These are phyloP conservation scores for Ulvella scutata DNA, from an alignment of 139 green algal genomes.

Conservation along the genomic window DNA sequence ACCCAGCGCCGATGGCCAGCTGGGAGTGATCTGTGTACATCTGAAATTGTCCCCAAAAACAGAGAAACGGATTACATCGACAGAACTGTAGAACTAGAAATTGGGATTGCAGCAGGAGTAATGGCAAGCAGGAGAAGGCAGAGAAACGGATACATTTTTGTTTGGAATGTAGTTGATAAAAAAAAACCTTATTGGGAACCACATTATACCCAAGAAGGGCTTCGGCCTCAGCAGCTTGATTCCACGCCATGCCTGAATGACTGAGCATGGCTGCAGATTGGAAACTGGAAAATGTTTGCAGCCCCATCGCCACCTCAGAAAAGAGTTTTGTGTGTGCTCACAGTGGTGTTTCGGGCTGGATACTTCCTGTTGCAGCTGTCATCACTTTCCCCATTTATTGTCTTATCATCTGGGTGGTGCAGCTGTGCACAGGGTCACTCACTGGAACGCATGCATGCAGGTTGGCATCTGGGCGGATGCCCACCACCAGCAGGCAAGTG, in stretches of 20 bases:
- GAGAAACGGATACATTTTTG: too few relatives aligned
- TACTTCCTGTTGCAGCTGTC: background rate
- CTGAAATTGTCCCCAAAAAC: background rate
- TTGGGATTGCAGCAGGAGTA: too few relatives aligned
- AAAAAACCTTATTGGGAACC: too few relatives aligned
- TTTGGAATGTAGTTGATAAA: too few relatives aligned
- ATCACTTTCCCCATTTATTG: background rate
- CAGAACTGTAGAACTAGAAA: too few relatives aligned
- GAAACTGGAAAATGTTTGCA: background rate
- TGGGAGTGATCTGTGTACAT: background rate
- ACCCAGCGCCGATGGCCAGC: background rate
- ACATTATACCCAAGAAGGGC: too few relatives aligned
- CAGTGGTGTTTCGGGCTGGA: background rate
- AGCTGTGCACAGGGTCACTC: background rate
- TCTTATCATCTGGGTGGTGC: background rate
- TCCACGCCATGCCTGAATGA: background rate
- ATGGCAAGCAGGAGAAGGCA: too few relatives aligned
- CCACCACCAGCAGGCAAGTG: background rate
- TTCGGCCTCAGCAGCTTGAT: background rate
- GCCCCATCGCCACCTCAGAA: background rate
- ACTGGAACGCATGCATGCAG: background rate
- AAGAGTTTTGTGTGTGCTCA: background rate
- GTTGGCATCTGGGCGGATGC: background rate
- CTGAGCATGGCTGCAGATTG: background rate
- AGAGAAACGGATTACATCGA: too few relatives aligned